Percentiles rank a stretch among this genome's conserved stretches.
Conservation (phyloP, 768 basidiomycete species). For the Tubosaeta brunneosetosa region DNA sequence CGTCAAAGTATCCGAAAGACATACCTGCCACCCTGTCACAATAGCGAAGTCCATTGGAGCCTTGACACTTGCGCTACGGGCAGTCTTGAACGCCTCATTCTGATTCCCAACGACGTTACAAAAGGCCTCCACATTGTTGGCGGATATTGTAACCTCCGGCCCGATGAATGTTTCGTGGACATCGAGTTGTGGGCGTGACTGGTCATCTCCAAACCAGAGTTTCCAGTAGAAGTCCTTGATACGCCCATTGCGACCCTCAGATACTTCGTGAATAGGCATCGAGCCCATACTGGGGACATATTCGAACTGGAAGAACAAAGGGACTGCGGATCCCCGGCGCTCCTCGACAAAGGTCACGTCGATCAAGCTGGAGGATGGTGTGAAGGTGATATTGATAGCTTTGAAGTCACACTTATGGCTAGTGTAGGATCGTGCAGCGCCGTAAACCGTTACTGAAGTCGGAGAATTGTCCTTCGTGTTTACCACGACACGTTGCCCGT, state of each 20-base stretch:
- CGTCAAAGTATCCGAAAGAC: slow-evolving; percentile 22
- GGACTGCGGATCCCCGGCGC: slow-evolving; percentile 67
- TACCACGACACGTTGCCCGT: slow-evolving; percentile 73
- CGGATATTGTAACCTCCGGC: slow-evolving; percentile 78
- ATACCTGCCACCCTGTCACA: slow-evolving; percentile 96
- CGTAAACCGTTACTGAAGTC: slow-evolving; percentile 61
- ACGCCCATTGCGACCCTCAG: slow-evolving; percentile 73
- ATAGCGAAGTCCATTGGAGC: slow-evolving; percentile 99
- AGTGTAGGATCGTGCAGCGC: slow-evolving; percentile 77
- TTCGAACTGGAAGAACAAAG: slow-evolving; percentile 74
- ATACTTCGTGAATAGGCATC: slow-evolving; percentile 90
- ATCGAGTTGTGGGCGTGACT: slow-evolving; percentile 70
- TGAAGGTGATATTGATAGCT: slow-evolving; percentile 69
- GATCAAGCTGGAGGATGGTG: slow-evolving; percentile 51
- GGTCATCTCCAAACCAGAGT: slow-evolving; percentile 91
- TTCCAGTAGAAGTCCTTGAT: slow-evolving; percentile 99
- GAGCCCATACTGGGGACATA: slow-evolving; percentile 88
- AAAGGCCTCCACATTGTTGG: slow-evolving; percentile 78
- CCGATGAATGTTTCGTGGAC: slow-evolving; percentile 81
- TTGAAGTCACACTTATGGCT: slow-evolving; percentile 72
- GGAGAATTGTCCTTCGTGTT: slow-evolving; percentile 42
- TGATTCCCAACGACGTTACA: slow-evolving; percentile 93
- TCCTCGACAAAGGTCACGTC: slow-evolving; percentile 79
- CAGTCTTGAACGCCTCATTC: slow-evolving; percentile 82
- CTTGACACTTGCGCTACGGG: slow-evolving; percentile 59